Evolutionary conservation across 2,329 filamentous ascomycete genomes (phyloP), one percentile per base, ranked within the genome.

Genomic region (Colletotrichum theobromicola): DNA sequence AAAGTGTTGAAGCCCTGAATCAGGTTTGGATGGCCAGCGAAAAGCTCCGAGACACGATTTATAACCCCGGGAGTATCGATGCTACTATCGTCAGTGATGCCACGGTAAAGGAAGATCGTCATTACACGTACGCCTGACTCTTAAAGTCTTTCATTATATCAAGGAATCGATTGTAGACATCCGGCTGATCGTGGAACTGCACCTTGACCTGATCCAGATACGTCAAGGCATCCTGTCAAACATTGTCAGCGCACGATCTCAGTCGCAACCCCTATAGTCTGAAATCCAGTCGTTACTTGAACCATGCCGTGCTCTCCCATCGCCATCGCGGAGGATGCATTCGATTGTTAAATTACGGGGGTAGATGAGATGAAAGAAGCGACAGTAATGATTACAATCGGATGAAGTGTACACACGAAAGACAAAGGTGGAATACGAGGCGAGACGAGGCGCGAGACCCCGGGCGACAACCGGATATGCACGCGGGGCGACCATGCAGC

Each of bases 111-210:
- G 68, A 32, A 57, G 53, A 57, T 61, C 70, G 63, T 32, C 65
- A 67, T 67, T 67, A 67, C 65, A 90, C 94, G 86, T 88, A 96
- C 91, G 96, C 95, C 85, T 98, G 96, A 80, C 95, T 98, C 85
- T 99, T 99, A 84, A 99, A 99, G 79, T 99, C 97, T 82, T 99
- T 99, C 97, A 99, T 99, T 63, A 99, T 99, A 79, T 99, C 97
- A 60, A 99, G 87, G 79, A 99, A 98, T 46, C 94, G 90, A 81
- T 98, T 98, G 81, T 99, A 99, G 1, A 99, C 97, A 83, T 98
- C 96, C 5, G 97, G 96, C 78, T 98, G 95, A 77, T 98, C 96
- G 75, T 95, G 94, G 79, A 99, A 99, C 81, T 98, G 96, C 32
- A 98, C 96, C 85, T 99, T 99, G 77, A 99, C 97, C 84, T 98